These are phyloP conservation scores for Desmodesmus armatus DNA, from an alignment of 139 green algal species.

Conservation along the genomic window DNA sequence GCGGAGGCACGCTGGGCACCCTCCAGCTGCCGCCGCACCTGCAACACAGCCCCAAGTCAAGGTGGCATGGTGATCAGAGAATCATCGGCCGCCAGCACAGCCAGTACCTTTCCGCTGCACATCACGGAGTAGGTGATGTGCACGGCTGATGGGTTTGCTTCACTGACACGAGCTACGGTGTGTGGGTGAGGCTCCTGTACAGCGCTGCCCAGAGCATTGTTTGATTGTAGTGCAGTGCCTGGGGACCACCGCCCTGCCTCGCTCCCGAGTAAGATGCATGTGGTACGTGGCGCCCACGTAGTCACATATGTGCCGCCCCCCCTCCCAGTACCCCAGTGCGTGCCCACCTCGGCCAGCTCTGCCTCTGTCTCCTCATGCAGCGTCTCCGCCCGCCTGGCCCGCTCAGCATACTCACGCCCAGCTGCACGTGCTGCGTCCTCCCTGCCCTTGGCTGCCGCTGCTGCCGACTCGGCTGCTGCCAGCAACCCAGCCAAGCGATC, in stretches of 20 bases:
- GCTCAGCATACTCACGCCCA: slow-evolving; percentile 63
- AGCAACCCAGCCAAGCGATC: slow-evolving; percentile 47
- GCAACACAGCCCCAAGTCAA: neutral
- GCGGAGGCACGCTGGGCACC: neutral
- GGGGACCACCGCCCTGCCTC: neutral
- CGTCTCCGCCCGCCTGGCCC: slow-evolving; percentile 62
- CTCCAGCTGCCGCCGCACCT: slow-evolving; percentile 45
- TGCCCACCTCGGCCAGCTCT: slow-evolving; percentile 59
- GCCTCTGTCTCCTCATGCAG: slow-evolving; percentile 57
- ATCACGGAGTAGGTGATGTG: too few relatives aligned
- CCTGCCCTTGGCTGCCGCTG: slow-evolving; percentile 36
- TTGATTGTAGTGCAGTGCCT: too few relatives aligned
- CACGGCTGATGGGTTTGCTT: too few relatives aligned
- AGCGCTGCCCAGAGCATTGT: too few relatives aligned
- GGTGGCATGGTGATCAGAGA: neutral
- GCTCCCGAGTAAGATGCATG: too few relatives aligned
- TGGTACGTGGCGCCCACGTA: too few relatives aligned
- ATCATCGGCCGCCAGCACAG: neutral
- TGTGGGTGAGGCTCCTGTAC: too few relatives aligned
- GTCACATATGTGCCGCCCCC: too few relatives aligned
- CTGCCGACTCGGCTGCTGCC: slow-evolving; percentile 46
- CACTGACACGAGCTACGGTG: too few relatives aligned
- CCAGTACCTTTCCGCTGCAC: too few relatives aligned
- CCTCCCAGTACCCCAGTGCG: too few relatives aligned
- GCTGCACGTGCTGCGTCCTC: slow-evolving; percentile 62